A percentile compares a stretch with the other conserved stretches of the same genome.
Evolutionary conservation across 176 grass and related monocot genomes (phyloP).

Genomic region (Avena sativa): DNA sequence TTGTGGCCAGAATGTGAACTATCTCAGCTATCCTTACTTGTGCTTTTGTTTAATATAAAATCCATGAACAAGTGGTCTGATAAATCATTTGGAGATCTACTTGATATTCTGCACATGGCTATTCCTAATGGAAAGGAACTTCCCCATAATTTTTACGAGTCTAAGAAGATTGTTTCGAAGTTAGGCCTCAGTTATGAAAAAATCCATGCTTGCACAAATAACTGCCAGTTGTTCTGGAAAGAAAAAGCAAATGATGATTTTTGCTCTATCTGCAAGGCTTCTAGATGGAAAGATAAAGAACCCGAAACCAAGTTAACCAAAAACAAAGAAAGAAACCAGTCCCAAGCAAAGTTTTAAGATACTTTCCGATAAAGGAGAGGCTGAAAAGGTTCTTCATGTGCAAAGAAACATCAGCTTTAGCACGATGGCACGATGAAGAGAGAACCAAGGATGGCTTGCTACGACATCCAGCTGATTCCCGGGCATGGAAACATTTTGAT

Average conservation of each 20-base stretch:
- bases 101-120: conserved; percentile 18
- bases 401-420: conserved; percentile 7
- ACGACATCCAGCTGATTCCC: conserved; percentile 19
- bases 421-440: conserved; percentile 10
- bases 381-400: conserved; percentile 29
- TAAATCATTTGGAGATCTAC: conserved; percentile 37
- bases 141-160: conserved; percentile 16
- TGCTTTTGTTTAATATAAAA: conserved; percentile 27
- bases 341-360: conserved; percentile 11
- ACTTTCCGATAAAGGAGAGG: conserved; percentile 22
- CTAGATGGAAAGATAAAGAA: background rate
- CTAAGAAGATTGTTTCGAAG: conserved; percentile 8
- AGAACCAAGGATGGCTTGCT: background rate
- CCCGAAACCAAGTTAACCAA: conserved; percentile 11
- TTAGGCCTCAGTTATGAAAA: background rate
- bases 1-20: background rate
- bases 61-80: conserved; percentile 32
- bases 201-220: conserved; percentile 17
- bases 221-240: conserved; percentile 23
- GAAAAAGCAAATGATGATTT: conserved; percentile 15
- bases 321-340: conserved; percentile 11
- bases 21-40: conserved; percentile 8
- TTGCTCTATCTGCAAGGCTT: conserved; percentile 23
- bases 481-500: conserved; percentile 9
- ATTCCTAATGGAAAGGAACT: conserved; percentile 12